These are phyloP conservation scores for Hanseniaspora uvarum DNA, from an alignment of 1,139 yeast species.

Conservation along the genomic window DNA sequence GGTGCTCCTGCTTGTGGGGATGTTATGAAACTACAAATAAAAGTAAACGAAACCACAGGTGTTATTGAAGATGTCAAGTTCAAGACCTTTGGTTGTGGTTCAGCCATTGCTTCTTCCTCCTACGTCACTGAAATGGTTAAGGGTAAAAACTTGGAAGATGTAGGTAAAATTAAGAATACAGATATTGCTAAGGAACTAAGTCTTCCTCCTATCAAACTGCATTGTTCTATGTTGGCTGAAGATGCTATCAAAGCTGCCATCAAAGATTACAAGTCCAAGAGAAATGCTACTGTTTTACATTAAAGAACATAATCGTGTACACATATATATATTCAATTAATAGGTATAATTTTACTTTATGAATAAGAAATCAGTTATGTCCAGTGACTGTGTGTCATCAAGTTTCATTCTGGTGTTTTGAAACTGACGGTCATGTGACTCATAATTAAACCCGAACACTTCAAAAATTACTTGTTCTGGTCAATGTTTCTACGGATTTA, in stretches of 20 bases:
- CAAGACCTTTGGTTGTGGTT: constrained; percentile 97
- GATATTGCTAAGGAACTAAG: constrained; percentile 86
- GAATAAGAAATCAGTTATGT: too few relatives aligned
- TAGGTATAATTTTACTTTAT: not conserved
- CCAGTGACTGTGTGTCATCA: too few relatives aligned
- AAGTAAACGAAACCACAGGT: constrained; percentile 84
- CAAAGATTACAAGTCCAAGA: constrained; percentile 80
- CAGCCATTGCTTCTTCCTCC: constrained; percentile 92
- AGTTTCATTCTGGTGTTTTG: too few relatives aligned
- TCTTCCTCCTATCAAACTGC: constrained; percentile 92
- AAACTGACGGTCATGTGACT: too few relatives aligned
- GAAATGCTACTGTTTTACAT: constrained; percentile 22
- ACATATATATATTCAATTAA: not conserved
- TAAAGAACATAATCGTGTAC: not conserved
- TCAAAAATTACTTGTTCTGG: too few relatives aligned
- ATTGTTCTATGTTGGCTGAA: constrained; percentile 97
- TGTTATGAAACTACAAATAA: constrained; percentile 93
- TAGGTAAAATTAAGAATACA: constrained; percentile 79
- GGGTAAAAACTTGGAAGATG: constrained; percentile 91
- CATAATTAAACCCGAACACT: too few relatives aligned
- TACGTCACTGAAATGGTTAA: constrained; percentile 91
- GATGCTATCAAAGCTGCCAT: constrained; percentile 97
- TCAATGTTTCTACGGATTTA: too few relatives aligned
- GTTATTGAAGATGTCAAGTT: constrained; percentile 88
- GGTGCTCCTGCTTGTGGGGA: constrained; percentile 99